Evolutionary conservation across 805 yeast species (phyloP).

Genomic region (Candida chilensis): DNA sequence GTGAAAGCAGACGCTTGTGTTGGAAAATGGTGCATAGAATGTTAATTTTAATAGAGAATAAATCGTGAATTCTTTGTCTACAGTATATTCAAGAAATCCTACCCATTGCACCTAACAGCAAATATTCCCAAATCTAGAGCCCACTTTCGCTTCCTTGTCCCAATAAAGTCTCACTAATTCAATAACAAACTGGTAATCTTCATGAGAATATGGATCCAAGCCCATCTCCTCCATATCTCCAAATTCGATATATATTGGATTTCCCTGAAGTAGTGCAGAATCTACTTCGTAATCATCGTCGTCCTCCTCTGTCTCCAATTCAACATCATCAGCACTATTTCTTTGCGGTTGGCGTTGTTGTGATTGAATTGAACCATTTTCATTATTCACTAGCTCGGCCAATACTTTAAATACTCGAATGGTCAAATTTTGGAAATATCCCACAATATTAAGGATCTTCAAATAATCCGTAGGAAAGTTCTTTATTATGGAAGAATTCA

Average conservation of each 20-base stretch:
- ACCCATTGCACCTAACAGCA: no score
- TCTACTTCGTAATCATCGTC: conserved; percentile 5
- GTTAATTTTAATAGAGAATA: no score
- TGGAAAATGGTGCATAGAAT: no score
- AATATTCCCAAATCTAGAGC: conserved; percentile 18
- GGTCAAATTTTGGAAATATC: conserved; percentile 43
- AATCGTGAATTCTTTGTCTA: no score
- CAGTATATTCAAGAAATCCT: no score
- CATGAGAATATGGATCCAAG: conserved; percentile 39
- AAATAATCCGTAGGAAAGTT: no score
- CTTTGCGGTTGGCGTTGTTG: no score
- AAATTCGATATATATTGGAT: conserved; percentile 17
- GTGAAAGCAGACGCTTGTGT: no score
- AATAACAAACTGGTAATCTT: conserved; percentile 34
- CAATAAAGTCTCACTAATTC: conserved; percentile 38
- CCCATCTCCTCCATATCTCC: conserved; percentile 50
- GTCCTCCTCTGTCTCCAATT: conserved; percentile 1
- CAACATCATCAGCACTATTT: conserved; percentile 3
- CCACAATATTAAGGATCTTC: conserved; percentile 24
- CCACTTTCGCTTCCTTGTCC: conserved; percentile 29
- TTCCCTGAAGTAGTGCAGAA: conserved; percentile 5
- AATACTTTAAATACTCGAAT: conserved; percentile 28
- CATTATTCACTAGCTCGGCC: conserved; percentile 23
- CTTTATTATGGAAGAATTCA: no score
- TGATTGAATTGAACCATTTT: conserved; percentile 11